Conservation (phyloP, 148 eudicot genomes). For the Beta vulgaris region DNA sequence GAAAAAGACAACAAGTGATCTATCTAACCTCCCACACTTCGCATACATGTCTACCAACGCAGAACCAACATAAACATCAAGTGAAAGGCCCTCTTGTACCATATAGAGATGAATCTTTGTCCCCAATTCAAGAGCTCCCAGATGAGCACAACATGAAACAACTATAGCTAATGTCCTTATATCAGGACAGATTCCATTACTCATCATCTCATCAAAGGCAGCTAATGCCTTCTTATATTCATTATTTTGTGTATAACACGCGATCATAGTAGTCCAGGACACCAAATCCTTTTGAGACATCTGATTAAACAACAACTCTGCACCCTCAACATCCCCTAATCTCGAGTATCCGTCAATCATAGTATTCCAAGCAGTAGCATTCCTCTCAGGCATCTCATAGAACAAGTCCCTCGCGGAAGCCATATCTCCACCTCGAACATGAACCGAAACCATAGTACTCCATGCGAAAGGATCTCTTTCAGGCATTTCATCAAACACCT, state of each 20-base stretch:
- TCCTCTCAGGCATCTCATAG: slow-evolving; percentile 61
- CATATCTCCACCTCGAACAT: slow-evolving; percentile 55
- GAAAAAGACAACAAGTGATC: slow-evolving; percentile 35
- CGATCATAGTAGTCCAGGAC: slow-evolving; percentile 84
- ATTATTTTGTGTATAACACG: slow-evolving; percentile 54
- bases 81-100: slow-evolving; percentile 13
- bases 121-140: slow-evolving; percentile 44
- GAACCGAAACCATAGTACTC: slow-evolving; percentile 56
- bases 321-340: slow-evolving; percentile 52
- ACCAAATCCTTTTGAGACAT: slow-evolving; percentile 59
- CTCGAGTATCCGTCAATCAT: slow-evolving; percentile 69
- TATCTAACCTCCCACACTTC: slow-evolving; percentile 42
- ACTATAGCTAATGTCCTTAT: slow-evolving; percentile 56
- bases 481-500: slow-evolving; percentile 73
- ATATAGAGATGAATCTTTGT: slow-evolving; percentile 29
- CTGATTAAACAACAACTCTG: slow-evolving; percentile 41
- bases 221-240: slow-evolving; percentile 49
- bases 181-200: slow-evolving; percentile 48
- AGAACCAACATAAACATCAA: slow-evolving; percentile 45
- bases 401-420: slow-evolving; percentile 49
- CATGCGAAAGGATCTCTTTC: slow-evolving; percentile 67
- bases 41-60: slow-evolving; percentile 51
- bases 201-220: slow-evolving; percentile 61
- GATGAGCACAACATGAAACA: slow-evolving; percentile 46
- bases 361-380: slow-evolving; percentile 63